Percentiles rank a stretch among this genome's conserved stretches.
phyloP scores from a whole-genome alignment of 176 grass and related monocot species.

The Rhynchospora breviuscula region DNA sequence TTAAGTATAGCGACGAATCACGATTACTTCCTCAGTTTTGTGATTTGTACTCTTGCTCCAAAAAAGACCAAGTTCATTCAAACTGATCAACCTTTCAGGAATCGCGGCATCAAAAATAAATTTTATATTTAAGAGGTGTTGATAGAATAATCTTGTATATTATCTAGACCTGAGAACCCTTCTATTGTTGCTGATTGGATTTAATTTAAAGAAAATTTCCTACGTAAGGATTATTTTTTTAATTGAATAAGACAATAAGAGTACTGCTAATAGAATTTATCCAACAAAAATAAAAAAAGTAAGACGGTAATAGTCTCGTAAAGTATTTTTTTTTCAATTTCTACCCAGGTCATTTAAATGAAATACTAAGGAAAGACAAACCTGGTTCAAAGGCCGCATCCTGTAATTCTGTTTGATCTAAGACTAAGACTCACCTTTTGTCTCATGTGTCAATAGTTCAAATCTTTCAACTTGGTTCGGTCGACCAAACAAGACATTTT shows the following conservation, averaged over 20 bases:
- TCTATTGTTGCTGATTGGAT: neutral
- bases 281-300: neutral
- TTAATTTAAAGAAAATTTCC: neutral
- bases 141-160: too few relatives aligned
- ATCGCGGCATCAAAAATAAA: neutral
- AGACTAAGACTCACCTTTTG: too few relatives aligned
- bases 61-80: neutral
- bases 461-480: neutral
- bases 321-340: too few relatives aligned
- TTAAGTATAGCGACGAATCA: neutral
- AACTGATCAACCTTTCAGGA: neutral
- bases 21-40: conserved; percentile 1
- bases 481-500: neutral
- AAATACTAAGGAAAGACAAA: neutral
- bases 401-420: too few relatives aligned
- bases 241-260: neutral
- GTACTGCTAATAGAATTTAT: neutral
- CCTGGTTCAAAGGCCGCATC: too few relatives aligned
- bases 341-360: neutral
- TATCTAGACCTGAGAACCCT: too few relatives aligned
- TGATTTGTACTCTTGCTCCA: neutral
- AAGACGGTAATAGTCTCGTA: too few relatives aligned
- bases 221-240: neutral
- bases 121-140: neutral
- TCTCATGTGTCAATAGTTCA: neutral